Percentiles rank a stretch among this genome's conserved stretches.
Evolutionary conservation across 768 basidiomycete genomes (phyloP).

Genomic region (Leucocoprinus sp.): DNA sequence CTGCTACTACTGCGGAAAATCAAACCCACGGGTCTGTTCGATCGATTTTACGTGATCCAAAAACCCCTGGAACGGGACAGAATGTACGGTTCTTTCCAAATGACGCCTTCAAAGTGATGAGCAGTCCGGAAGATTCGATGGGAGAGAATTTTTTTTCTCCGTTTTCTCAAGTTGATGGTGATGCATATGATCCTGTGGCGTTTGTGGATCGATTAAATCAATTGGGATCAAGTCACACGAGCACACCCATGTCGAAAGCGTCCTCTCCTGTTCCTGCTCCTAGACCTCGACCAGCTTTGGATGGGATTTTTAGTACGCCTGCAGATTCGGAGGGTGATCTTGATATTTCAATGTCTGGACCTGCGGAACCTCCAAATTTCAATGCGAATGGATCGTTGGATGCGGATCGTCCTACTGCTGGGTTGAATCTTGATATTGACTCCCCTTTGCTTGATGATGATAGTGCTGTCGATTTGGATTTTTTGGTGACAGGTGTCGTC

Average conservation of each 20-base stretch:
- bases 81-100: constrained; percentile 73
- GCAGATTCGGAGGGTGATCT: not conserved
- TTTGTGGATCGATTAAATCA: constrained; percentile 27
- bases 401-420: constrained; percentile 45
- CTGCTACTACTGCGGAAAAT: constrained; percentile 17
- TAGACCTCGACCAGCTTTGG: constrained; percentile 35
- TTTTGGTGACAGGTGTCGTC: constrained; percentile 18
- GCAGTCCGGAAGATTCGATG: constrained; percentile 54
- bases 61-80: constrained; percentile 70
- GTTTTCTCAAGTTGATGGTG: constrained; percentile 20
- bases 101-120: constrained; percentile 57
- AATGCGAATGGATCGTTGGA: constrained; percentile 44
- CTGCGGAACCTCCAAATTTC: constrained; percentile 34
- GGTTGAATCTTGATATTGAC: constrained; percentile 31
- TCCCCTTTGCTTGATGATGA: constrained; percentile 26
- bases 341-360: constrained; percentile 26
- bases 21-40: constrained; percentile 50
- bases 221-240: constrained; percentile 18
- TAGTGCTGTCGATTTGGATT: constrained; percentile 26
- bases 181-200: constrained; percentile 14
- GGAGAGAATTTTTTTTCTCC: constrained; percentile 27
- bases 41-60: constrained; percentile 64
- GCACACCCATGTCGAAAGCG: constrained; percentile 23
- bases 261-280: constrained; percentile 19
- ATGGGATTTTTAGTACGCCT: constrained; percentile 43